Base-by-base conservation (phyloP, 495 filamentous ascomycete species). In the Apodospora peruviana region DNA sequence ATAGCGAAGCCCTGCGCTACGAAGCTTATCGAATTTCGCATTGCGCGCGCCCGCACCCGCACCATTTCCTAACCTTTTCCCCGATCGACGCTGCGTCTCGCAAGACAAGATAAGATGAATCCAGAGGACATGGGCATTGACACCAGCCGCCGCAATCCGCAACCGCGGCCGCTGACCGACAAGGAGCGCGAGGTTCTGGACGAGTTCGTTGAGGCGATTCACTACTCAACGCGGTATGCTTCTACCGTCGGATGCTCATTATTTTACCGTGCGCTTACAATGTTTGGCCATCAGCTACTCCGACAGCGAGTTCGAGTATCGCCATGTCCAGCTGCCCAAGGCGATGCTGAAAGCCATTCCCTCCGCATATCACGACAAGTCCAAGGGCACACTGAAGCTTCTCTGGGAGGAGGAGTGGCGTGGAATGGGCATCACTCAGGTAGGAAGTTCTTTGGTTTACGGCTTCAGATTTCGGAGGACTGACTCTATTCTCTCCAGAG, bases 331-430 rank as follows among this genome's bases (percentile, higher is more conserved):
- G 66, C 82, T 98, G 21, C 93, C 93, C 4, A 97, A 97, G 68
- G 84, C 86, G 41, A 98, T 98, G 93, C 81, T 98, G 37, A 98
- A 97, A 69, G 86, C 82, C 25, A 97, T 98, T 53, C 93, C 93
- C 11, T 80, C 90, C 63, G 94, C 95, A 45, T 98, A 97, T 66
- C 94, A 96, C 60, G 93, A 97, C 60, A 78, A 80, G 24, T 71
- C 83, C 17, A 90, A 95, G 57, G 91, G 93, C 32, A 96, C 91
- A 5, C 72, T 98, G 69, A 98, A 98, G 70, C 70, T 98, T 50
- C 73, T 98, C 41, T 96, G 93, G 88, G 93, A 98, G 68, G 94
- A 97, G 43, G 93, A 98, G 67, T 98, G 93, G 93, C 79, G 93
- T 61, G 89, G 86, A 4, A 75, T 98, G 60, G 93, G 93, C 23